These are phyloP conservation scores for Chenopodium album DNA, from an alignment of 148 eudicot genomes.

Conservation along the genomic window DNA sequence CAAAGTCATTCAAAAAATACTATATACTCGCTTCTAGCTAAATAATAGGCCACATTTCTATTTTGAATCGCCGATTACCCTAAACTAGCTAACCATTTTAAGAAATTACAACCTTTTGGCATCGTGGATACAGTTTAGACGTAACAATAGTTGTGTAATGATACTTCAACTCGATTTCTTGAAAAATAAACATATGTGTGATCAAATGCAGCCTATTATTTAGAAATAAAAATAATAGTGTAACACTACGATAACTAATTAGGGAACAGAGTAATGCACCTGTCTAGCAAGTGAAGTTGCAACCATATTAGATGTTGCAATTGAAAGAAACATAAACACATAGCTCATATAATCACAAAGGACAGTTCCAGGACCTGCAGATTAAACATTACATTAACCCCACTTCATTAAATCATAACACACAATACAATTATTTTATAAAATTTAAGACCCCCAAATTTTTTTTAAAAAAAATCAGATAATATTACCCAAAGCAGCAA, in stretches of 20 bases:
- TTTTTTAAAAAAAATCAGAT: no score
- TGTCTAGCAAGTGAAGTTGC: conserved; percentile 89
- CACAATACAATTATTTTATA: no score
- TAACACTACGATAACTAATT: not conserved
- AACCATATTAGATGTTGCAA: conserved; percentile 96
- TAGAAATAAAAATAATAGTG: not conserved
- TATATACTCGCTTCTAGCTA: not conserved
- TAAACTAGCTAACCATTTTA: not conserved
- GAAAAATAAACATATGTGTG: not conserved
- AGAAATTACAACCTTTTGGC: not conserved
- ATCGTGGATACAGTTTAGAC: not conserved
- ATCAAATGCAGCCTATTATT: not conserved
- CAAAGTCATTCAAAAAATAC: not conserved
- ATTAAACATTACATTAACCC: conserved; percentile 14
- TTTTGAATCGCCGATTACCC: not conserved
- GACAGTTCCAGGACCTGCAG: conserved; percentile 93
- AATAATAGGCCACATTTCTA: not conserved
- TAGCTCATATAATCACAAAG: conserved; percentile 83
- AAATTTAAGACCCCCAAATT: no score
- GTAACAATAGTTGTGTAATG: not conserved
- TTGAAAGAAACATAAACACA: conserved; percentile 90
- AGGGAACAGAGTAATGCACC: conserved; percentile 36
- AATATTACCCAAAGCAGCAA: conserved; percentile 66
- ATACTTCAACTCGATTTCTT: not conserved
- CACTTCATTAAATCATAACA: not conserved